Conservation (phyloP, 129 eudicot genomes). For the Lactuca saligna region DNA sequence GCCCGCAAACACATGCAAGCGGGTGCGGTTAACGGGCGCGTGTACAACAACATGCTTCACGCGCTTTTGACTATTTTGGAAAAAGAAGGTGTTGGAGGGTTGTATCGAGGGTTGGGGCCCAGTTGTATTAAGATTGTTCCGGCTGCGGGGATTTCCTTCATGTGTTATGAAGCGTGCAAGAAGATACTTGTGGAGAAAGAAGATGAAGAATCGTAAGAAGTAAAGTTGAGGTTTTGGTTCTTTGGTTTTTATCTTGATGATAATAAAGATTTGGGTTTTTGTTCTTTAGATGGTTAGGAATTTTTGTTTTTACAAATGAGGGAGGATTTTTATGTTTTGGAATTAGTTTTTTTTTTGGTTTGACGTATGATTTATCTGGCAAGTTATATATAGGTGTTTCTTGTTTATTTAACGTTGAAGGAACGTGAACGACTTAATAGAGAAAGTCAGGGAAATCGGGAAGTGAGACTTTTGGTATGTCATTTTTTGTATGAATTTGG, state of each 20-base stretch:
- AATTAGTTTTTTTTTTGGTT: neutral
- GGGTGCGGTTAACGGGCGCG: slow-evolving; percentile 75
- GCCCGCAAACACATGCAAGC: slow-evolving; percentile 96
- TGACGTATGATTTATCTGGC: neutral
- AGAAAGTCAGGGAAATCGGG: neutral
- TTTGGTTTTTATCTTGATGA: neutral
- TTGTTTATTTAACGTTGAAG: neutral
- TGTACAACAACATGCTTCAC: slow-evolving; percentile 74
- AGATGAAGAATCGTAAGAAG: slow-evolving; percentile 33
- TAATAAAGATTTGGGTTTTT: slow-evolving; percentile 20
- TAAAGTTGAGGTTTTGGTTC: slow-evolving; percentile 3
- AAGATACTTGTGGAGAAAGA: slow-evolving; percentile 68
- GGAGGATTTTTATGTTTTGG: slow-evolving; percentile 7
- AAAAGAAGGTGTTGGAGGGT: slow-evolving; percentile 70
- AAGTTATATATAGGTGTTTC: neutral
- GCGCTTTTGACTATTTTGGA: slow-evolving; percentile 73
- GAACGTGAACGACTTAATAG: too few relatives aligned
- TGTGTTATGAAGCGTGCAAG: slow-evolving; percentile 92
- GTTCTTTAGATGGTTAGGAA: neutral
- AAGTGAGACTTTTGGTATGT: too few relatives aligned
- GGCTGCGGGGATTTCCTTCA: slow-evolving; percentile 94
- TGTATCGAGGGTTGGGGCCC: slow-evolving; percentile 81
- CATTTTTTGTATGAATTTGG: neutral
- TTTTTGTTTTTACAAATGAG: slow-evolving; percentile 10
- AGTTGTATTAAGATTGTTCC: slow-evolving; percentile 85